Evolutionary conservation across 1,139 yeast genomes (phyloP).

Genomic region (Pichia sp.): DNA sequence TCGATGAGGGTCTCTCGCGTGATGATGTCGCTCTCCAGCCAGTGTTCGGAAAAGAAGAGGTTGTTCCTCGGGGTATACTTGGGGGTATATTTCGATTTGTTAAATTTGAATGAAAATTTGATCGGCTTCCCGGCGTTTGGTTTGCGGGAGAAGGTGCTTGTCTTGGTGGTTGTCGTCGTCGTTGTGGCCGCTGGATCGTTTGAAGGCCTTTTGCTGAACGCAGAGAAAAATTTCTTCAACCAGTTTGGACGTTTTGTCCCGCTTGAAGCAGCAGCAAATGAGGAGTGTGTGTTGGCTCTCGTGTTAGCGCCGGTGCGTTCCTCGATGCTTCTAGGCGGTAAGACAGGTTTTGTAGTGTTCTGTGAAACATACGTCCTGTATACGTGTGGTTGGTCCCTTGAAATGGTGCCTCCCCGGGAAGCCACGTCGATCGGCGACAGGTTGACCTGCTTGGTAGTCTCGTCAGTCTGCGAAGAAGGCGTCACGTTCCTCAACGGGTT

Average conservation of each 20-base stretch:
- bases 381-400: not conserved
- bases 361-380: constrained; percentile 2
- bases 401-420: not conserved
- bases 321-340: not conserved
- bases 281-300: not conserved
- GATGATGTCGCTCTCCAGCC: constrained; percentile 23
- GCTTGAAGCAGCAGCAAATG: not conserved
- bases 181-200: not conserved
- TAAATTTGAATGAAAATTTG: constrained; percentile 10
- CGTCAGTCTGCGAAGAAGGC: not conserved
- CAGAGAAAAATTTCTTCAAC: constrained; percentile 24
- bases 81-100: constrained; percentile 7
- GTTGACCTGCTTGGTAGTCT: not conserved
- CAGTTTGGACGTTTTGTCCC: constrained; percentile 21
- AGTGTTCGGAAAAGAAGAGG: constrained; percentile 7
- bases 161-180: not conserved
- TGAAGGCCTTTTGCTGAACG: constrained; percentile 9
- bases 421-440: constrained; percentile 5
- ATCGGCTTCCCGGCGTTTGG: not conserved
- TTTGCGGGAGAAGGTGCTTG: not conserved
- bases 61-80: constrained; percentile 1
- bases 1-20: constrained; percentile 12
- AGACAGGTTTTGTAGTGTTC: not conserved
- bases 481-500: not conserved
- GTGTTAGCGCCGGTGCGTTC: not conserved